A percentile compares a stretch with the other conserved stretches of the same genome.
phyloP scores from a whole-genome alignment of 208 protist species.

The Naegleria lovaniensis region DNA sequence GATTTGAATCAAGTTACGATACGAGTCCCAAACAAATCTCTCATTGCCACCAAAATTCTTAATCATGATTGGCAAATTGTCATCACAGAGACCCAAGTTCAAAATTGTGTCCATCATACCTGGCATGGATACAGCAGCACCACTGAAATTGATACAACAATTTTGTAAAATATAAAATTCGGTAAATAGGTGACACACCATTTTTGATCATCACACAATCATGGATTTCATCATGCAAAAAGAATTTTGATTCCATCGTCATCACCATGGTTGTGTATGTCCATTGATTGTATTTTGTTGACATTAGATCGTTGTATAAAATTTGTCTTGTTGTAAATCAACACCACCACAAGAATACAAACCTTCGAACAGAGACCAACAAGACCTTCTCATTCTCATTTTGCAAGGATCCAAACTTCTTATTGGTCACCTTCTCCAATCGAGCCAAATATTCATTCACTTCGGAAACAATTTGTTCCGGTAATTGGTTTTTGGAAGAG shows the following conservation, averaged over 20 bases:
- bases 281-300: no score
- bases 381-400: background rate
- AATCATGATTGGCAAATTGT: constrained; percentile 60
- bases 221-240: no score
- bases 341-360: background rate
- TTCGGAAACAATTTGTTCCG: constrained; percentile 37
- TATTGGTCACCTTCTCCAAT: constrained; percentile 61
- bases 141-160: constrained; percentile 58
- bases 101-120: constrained; percentile 91
- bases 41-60: constrained; percentile 52
- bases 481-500: background rate
- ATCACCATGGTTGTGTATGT: no score
- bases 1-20: constrained; percentile 87
- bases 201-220: no score
- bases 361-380: background rate
- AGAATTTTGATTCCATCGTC: no score
- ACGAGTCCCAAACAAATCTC: constrained; percentile 86
- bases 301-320: no score
- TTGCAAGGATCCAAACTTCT: background rate
- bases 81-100: constrained; percentile 84
- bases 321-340: background rate
- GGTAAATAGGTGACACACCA: no score
- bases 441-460: constrained; percentile 56
- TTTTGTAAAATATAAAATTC: no score
- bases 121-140: constrained; percentile 86